These are phyloP conservation scores for Penicillium herquei DNA, from an alignment of 495 filamentous ascomycete species.

Conservation along the genomic window DNA sequence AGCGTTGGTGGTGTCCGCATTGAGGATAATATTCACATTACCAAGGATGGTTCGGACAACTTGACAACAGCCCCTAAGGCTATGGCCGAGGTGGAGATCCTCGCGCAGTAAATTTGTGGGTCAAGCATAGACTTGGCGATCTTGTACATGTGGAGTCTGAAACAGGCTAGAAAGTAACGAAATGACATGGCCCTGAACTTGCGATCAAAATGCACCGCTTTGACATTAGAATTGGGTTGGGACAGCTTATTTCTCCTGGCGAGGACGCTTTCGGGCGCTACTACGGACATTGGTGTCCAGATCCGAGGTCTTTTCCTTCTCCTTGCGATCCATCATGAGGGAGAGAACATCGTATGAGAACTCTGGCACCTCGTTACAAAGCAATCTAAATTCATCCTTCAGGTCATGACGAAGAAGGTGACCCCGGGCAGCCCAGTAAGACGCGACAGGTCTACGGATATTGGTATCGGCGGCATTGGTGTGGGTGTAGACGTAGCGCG, in stretches of 20 bases:
- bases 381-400: constrained; percentile 71
- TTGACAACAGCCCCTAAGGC: constrained; percentile 75
- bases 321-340: constrained; percentile 63
- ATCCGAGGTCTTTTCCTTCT: constrained; percentile 47
- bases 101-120: constrained; percentile 22
- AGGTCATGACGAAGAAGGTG: constrained; percentile 81
- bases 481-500: constrained; percentile 82
- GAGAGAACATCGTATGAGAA: constrained; percentile 89
- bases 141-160: neutral
- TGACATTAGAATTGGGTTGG: neutral
- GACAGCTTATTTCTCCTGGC: constrained; percentile 23
- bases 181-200: neutral
- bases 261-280: constrained; percentile 32
- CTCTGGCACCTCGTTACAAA: constrained; percentile 87
- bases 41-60: constrained; percentile 73
- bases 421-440: constrained; percentile 81
- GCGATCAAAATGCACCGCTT: too few relatives aligned
- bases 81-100: constrained; percentile 64
- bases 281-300: constrained; percentile 19
- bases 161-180: neutral
- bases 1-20: constrained; percentile 82
- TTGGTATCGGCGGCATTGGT: constrained; percentile 64
- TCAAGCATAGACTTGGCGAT: too few relatives aligned
- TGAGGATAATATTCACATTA: constrained; percentile 76
- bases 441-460: constrained; percentile 81